Conservation (phyloP, 2,329 filamentous ascomycete genomes). For the Dactylellina cionopaga region DNA sequence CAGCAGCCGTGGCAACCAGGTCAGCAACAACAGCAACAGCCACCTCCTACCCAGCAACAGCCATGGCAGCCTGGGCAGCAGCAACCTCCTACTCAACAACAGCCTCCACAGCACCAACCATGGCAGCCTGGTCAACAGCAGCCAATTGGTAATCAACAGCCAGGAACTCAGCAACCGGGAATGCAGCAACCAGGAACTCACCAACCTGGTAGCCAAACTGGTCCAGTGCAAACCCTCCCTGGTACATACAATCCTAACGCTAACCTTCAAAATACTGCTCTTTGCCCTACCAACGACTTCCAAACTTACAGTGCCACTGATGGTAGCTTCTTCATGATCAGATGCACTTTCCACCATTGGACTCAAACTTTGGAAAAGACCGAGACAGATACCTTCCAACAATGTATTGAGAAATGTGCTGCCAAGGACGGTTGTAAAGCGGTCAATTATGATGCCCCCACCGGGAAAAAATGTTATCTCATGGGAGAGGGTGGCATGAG, state of each 20-base stretch:
- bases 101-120: constrained; percentile 17
- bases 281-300: constrained; percentile 23
- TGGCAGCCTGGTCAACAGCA: constrained; percentile 4
- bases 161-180: neutral
- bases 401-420: constrained; percentile 34
- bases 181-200: neutral
- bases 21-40: constrained; percentile 17
- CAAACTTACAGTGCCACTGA: constrained; percentile 35
- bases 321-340: constrained; percentile 40
- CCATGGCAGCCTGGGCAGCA: constrained; percentile 3
- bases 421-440: constrained; percentile 28
- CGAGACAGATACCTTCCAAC: constrained; percentile 4
- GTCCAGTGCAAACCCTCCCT: constrained; percentile 5
- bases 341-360: constrained; percentile 23
- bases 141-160: neutral
- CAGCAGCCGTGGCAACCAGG: neutral
- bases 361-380: constrained; percentile 4
- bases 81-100: neutral
- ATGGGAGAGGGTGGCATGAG: constrained; percentile 23
- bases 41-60: neutral
- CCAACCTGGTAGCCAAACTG: neutral
- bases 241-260: constrained; percentile 17
- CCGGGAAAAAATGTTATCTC: constrained; percentile 12
- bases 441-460: constrained; percentile 25
- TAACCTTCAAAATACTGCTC: constrained; percentile 29